Evolutionary conservation across 2,329 filamentous ascomycete species (phyloP), one percentile per base, ranked within the genome.

Genomic region (Westerdykella sp.): DNA sequence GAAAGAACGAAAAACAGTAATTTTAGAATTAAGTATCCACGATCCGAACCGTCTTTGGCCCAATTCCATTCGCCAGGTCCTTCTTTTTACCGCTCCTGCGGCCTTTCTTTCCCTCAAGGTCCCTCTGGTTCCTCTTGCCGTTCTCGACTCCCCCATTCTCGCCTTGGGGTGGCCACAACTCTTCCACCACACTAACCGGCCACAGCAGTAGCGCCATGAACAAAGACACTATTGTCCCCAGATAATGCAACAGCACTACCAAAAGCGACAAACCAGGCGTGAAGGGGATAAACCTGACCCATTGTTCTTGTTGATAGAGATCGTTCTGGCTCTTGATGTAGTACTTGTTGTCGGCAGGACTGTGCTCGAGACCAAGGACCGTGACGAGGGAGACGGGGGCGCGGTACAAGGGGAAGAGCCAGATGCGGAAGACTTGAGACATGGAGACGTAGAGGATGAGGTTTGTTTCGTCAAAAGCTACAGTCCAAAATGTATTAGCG

Each of bases 321-420:
- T 95, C 88, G 51, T 94, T 82, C 62, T 95, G 89, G 14, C 74
- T 77, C 6, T 73, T 66, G 49, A 95, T 90, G 60, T 83, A 85
- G 69, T 89, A 93, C 45, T 74, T 75, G 16, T 56, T 66, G 31
- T 56, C 48, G 5, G 40, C 40, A n/a, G 48, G 46, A 40, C 73
- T 66, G 13, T 74, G 73, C 2, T 72, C 72, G 13, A 91, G 77
- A 32, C 77, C 70, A 4, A 91, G 69, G 22, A 88, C 80, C 0
- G 81, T 82, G 13, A 84, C 81, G 10, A 91, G 77, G 6, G 74
- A 73, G 12, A 87, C 84, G 1, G 77, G 75, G 3, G 84, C 77
- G 34, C 76, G 73, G 70, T 90, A 84, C 59, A 89, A 81, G 3
- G 88, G 87, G 14, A 94, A 65, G 52, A 87, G 73, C 80, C 85